Evolutionary conservation across 371 early-diverging fungal genomes (phyloP).

Genomic region (Batkoa obscura): DNA sequence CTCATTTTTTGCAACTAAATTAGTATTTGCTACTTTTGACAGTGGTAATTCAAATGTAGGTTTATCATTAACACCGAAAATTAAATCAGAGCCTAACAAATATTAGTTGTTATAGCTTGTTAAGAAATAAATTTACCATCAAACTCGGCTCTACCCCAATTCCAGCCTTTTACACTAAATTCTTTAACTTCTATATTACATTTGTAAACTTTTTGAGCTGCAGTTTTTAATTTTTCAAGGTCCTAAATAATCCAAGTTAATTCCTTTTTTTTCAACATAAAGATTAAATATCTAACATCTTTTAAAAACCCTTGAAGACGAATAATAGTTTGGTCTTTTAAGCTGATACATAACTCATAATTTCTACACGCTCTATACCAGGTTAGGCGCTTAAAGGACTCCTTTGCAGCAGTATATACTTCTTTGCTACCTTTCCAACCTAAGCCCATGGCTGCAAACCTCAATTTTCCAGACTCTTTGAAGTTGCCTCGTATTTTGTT

Average conservation of each 20-base stretch:
- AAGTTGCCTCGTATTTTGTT: constrained; percentile 13
- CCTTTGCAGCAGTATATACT: constrained; percentile 41
- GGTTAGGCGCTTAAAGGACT: constrained; percentile 39
- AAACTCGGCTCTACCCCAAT: constrained; percentile 88
- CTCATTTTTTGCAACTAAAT: constrained; percentile 73
- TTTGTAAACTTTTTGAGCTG: constrained; percentile 43
- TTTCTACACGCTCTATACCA: constrained; percentile 73
- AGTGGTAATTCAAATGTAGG: constrained; percentile 85
- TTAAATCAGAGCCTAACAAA: constrained; percentile 41
- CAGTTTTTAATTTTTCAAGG: constrained; percentile 52
- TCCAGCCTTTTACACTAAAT: constrained; percentile 77
- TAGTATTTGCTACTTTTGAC: constrained; percentile 70
- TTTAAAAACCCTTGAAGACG: constrained; percentile 79
- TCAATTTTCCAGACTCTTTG: constrained; percentile 34
- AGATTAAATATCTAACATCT: constrained; percentile 29
- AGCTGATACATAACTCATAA: constrained; percentile 54
- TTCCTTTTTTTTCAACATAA: too few relatives aligned
- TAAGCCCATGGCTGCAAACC: constrained; percentile 54
- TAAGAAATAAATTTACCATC: constrained; percentile 22
- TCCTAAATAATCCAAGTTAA: constrained; percentile 25
- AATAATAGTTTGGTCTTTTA: constrained; percentile 42
- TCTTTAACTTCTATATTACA: constrained; percentile 63
- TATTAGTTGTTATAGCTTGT: not conserved
- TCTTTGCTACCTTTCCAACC: constrained; percentile 56
- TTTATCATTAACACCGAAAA: constrained; percentile 63